Evolutionary conservation across 768 basidiomycete species (phyloP).

Genomic region (Tulasnella sp.): DNA sequence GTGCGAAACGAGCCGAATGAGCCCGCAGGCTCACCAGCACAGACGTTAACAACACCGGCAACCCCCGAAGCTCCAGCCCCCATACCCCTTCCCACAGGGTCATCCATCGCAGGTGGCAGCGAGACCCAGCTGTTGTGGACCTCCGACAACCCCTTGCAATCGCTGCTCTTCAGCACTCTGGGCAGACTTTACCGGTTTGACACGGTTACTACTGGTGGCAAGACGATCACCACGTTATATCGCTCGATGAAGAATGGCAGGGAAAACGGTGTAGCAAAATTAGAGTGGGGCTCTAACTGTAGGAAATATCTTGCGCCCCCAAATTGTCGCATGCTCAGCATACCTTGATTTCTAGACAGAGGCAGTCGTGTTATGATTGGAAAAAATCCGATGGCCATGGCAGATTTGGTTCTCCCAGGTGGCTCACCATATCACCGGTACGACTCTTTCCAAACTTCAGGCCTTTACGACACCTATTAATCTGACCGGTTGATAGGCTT

Average conservation of each 20-base stretch:
- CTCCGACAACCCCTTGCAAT: conserved; percentile 82
- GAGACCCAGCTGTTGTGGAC: conserved; percentile 93
- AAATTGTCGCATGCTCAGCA: background rate
- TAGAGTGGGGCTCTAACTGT: conserved; percentile 80
- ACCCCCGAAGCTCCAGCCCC: no score
- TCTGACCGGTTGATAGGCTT: conserved; percentile 51
- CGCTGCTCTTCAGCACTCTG: conserved; percentile 70
- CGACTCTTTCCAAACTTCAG: conserved; percentile 39
- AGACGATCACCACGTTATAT: conserved; percentile 57
- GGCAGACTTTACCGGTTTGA: conserved; percentile 38
- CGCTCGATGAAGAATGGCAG: conserved; percentile 77
- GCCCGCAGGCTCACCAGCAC: no score
- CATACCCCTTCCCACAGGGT: no score
- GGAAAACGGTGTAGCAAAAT: conserved; percentile 84
- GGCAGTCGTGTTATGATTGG: conserved; percentile 85
- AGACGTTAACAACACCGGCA: no score
- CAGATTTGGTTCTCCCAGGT: conserved; percentile 74
- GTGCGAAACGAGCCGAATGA: no score
- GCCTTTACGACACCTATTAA: background rate
- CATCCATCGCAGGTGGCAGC: no score
- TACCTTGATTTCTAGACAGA: conserved; percentile 47
- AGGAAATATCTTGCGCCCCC: background rate
- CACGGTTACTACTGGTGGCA: conserved; percentile 22
- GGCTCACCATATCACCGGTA: conserved; percentile 42
- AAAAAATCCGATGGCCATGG: conserved; percentile 78